These are phyloP conservation scores for Apiotrichum mycotoxinovorans DNA, from an alignment of 1,284 basidiomycete genomes.

Conservation along the genomic window DNA sequence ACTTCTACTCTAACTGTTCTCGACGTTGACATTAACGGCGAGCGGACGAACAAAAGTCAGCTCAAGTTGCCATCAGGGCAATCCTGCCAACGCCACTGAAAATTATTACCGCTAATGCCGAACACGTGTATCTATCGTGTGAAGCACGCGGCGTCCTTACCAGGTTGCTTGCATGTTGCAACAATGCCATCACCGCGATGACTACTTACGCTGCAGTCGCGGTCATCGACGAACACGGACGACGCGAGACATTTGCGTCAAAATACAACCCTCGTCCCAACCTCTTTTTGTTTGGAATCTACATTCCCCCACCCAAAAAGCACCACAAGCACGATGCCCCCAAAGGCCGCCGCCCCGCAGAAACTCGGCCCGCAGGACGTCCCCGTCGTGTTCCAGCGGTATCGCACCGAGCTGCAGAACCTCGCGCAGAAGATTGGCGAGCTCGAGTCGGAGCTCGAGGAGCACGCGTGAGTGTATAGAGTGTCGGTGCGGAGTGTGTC, in stretches of 20 bases:
- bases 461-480: slow-evolving; percentile 59
- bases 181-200: no score
- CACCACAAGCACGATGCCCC: slow-evolving; percentile 30
- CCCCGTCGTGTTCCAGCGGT: slow-evolving; percentile 51
- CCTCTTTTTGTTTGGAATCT: no score
- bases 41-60: slow-evolving; percentile 4
- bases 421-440: slow-evolving; percentile 89
- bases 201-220: not conserved
- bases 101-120: slow-evolving; percentile 1
- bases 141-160: not conserved
- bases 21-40: not conserved
- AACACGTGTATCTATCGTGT: not conserved
- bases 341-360: slow-evolving; percentile 32
- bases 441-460: slow-evolving; percentile 86
- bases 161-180: no score
- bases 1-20: no score
- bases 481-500: no score
- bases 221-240: no score
- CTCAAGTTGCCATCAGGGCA: not conserved
- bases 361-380: slow-evolving; percentile 39
- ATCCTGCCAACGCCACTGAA: not conserved
- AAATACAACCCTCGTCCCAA: not conserved
- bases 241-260: not conserved
- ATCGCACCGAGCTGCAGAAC: slow-evolving; percentile 77
- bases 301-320: not conserved